Base-by-base conservation (phyloP, 805 yeast genomes). In the Starmerella tilneyi region DNA sequence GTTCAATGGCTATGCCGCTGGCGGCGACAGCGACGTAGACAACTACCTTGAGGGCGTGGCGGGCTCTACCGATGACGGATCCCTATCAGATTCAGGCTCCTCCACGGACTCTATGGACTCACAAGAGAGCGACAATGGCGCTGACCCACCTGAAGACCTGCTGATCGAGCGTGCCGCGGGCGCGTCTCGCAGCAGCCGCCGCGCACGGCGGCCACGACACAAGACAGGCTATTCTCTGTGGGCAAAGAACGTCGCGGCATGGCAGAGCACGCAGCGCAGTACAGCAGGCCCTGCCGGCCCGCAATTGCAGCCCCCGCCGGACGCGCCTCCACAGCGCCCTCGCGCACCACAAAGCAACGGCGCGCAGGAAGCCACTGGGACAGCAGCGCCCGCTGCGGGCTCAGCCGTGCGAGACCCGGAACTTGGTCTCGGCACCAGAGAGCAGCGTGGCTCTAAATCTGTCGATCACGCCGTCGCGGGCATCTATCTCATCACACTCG, bases 61-160 rank as follows among this genome's bases (percentile, higher is more conserved):
- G 12, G 48, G 45, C 21, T 44, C 53, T 9, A 46, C 46, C 12
- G 47, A 37, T 12, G 51, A 43, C 15, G 55, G 43, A 11, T 37
- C 40, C 13, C 21, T 29, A 2, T 26, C 31, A 23, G 55, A 32
- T 17, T 30, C 40, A 7, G 30, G 21, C 5, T 26, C 31, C 12
- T 40, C 52, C 3, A 27, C 47, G 24, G 41, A 31, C 45, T 48
- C 52, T 22, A 23, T 45, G 28, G 36, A 34, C n/a, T 11, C 26
- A 3, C 34, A 44, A 9, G 47, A 45, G 9, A 34, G 45, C 30
- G 49, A 45, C 16, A 32, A 4, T 12, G 23, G 45, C 32, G 56
- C 51, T 13, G 58, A 53, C 29, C 64, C 64, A 9, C 64, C 64
- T 1, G 52, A 45, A 9, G 65, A 62, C 26, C 34, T 62, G 26